These are phyloP conservation scores for Cercospora brassicicola DNA, from an alignment of 2,329 filamentous ascomycete species.

Conservation along the genomic window DNA sequence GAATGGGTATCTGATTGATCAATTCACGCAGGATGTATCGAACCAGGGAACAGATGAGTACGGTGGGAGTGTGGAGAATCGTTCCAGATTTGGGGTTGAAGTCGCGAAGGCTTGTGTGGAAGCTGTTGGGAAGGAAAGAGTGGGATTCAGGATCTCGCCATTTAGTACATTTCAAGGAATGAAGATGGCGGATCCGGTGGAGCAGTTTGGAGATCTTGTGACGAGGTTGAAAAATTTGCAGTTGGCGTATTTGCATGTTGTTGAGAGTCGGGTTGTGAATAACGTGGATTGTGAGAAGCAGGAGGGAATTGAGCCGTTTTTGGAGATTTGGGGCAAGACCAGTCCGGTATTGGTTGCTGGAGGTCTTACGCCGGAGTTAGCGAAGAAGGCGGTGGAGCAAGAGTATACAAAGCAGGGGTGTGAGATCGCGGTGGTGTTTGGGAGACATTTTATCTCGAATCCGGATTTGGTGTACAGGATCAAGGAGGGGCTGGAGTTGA, in stretches of 20 bases:
- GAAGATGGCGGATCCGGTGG: conserved; percentile 59
- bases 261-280: conserved; percentile 56
- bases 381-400: conserved; percentile 36
- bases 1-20: conserved; percentile 58
- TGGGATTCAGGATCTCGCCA: conserved; percentile 60
- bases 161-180: conserved; percentile 62
- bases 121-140: conserved; percentile 49
- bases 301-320: conserved; percentile 34
- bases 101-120: conserved; percentile 51
- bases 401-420: conserved; percentile 40
- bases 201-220: conserved; percentile 62
- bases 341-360: conserved; percentile 53
- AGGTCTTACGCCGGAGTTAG: conserved; percentile 44
- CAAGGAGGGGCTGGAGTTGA: conserved; percentile 38
- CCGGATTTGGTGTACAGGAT: conserved; percentile 46
- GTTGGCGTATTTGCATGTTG: conserved; percentile 60
- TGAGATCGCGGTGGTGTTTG: conserved; percentile 50
- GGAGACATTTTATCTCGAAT: conserved; percentile 51
- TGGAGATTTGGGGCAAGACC: conserved; percentile 46
- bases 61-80: conserved; percentile 50
- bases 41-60: conserved; percentile 54
- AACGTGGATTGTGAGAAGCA: conserved; percentile 44
- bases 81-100: conserved; percentile 54
- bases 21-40: conserved; percentile 60
- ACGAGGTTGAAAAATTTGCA: conserved; percentile 50